Conservation (phyloP, 129 eudicot species). For the Apium graveolens region DNA sequence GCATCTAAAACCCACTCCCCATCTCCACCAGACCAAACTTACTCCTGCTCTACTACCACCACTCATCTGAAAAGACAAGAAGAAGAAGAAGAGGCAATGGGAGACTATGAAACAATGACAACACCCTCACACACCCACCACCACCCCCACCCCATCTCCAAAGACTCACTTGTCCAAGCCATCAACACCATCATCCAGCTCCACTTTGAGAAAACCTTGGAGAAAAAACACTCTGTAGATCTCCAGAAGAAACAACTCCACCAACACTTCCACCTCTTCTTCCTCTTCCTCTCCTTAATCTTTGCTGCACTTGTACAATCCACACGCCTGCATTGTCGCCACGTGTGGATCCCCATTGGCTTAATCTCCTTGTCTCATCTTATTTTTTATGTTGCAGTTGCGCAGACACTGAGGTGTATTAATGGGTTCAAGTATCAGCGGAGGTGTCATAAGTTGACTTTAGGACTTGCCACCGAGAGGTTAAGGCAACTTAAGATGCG, state of each 20-base stretch:
- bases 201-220: slow-evolving; percentile 98
- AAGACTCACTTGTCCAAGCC: slow-evolving; percentile 84
- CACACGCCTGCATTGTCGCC: slow-evolving; percentile 79
- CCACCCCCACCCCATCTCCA: slow-evolving; percentile 23
- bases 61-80: too few relatives aligned
- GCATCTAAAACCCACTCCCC: not conserved
- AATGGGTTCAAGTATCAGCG: slow-evolving; percentile 96
- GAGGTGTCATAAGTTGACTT: slow-evolving; percentile 87
- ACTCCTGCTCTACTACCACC: too few relatives aligned
- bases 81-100: slow-evolving; percentile 29
- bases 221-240: slow-evolving; percentile 81
- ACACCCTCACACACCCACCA: slow-evolving; percentile 22
- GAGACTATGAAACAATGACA: slow-evolving; percentile 52
- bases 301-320: slow-evolving; percentile 55
- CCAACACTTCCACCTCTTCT: slow-evolving; percentile 78
- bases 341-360: slow-evolving; percentile 90
- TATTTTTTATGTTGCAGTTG: slow-evolving; percentile 88
- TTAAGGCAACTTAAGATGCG: slow-evolving; percentile 61
- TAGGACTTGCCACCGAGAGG: slow-evolving; percentile 90
- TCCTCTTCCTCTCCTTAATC: slow-evolving; percentile 61
- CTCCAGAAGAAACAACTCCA: slow-evolving; percentile 82
- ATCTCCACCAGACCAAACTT: not conserved
- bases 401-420: slow-evolving; percentile 94
- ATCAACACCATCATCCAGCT: slow-evolving; percentile 94
- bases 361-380: slow-evolving; percentile 65